Evolutionary conservation across 2,329 filamentous ascomycete species (phyloP).

Genomic region (Sporothrix protearum): DNA sequence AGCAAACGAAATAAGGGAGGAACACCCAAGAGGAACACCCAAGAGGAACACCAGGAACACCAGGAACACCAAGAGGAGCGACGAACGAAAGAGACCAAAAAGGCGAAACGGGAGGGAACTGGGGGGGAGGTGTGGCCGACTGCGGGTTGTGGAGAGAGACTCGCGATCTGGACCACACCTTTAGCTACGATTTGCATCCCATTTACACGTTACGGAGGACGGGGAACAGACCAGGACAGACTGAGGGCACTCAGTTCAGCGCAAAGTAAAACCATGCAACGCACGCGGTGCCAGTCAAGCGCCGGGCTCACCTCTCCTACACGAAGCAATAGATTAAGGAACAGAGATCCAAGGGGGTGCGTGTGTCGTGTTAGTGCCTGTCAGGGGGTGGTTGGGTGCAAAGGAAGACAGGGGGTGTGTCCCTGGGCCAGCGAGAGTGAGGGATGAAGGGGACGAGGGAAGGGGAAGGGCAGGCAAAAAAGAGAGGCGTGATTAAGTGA

Average conservation of each 20-base stretch:
- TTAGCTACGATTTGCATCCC: neutral
- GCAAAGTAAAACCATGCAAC: neutral
- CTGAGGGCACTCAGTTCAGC: neutral
- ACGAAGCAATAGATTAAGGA: slow-evolving; percentile 19
- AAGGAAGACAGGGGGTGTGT: neutral
- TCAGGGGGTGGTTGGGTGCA: slow-evolving; percentile 12
- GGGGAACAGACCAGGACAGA: neutral
- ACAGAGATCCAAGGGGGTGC: slow-evolving; percentile 15
- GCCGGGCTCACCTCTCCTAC: neutral
- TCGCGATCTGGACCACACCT: neutral
- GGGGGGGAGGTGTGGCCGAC: neutral
- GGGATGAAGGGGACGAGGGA: neutral
- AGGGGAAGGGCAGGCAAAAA: neutral
- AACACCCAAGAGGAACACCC: neutral
- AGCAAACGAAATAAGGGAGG: slow-evolving; percentile 8
- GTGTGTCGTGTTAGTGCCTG: slow-evolving; percentile 18
- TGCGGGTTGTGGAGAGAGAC: neutral
- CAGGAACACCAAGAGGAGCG: neutral
- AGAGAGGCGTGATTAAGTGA: neutral
- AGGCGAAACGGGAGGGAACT: slow-evolving; percentile 4
- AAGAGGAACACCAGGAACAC: neutral
- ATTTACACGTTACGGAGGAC: neutral
- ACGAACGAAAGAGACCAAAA: neutral
- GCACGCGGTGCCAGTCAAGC: neutral
- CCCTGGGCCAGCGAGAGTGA: neutral